phyloP scores from a whole-genome alignment of 805 yeast genomes.

The Yarrowia bubula region DNA sequence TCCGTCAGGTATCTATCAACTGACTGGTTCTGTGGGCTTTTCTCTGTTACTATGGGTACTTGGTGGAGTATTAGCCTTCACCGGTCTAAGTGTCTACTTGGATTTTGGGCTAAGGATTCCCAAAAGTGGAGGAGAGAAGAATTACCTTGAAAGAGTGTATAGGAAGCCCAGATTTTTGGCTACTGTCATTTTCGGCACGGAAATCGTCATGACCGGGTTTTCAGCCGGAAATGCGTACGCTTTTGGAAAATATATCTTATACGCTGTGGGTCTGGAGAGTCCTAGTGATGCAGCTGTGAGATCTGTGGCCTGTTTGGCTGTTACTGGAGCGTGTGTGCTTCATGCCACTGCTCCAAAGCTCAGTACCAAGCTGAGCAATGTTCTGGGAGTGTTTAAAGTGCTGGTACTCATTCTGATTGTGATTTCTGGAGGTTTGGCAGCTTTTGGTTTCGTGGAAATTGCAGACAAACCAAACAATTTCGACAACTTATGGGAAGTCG shows the following conservation, averaged over 20 bases:
- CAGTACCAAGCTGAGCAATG: slow-evolving; percentile 53
- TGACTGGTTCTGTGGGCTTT: slow-evolving; percentile 60
- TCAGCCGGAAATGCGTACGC: slow-evolving; percentile 65
- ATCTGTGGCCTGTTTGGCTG: slow-evolving; percentile 49
- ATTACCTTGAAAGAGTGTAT: slow-evolving; percentile 60
- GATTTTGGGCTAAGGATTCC: slow-evolving; percentile 68
- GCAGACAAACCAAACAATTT: slow-evolving; percentile 41
- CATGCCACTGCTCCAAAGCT: slow-evolving; percentile 51
- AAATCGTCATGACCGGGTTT: slow-evolving; percentile 57
- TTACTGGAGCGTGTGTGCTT: slow-evolving; percentile 48
- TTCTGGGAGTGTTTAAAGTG: slow-evolving; percentile 55
- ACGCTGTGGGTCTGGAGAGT: slow-evolving; percentile 43
- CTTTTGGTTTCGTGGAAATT: slow-evolving; percentile 39
- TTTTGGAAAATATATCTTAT: slow-evolving; percentile 57
- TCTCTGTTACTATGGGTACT: slow-evolving; percentile 56
- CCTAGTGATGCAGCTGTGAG: slow-evolving; percentile 44
- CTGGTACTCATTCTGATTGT: slow-evolving; percentile 51
- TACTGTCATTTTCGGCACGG: slow-evolving; percentile 50
- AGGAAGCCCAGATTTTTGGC: slow-evolving; percentile 53
- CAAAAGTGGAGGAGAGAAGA: slow-evolving; percentile 66
- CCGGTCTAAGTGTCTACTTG: slow-evolving; percentile 56
- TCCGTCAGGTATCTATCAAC: slow-evolving; percentile 58
- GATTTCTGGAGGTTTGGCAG: slow-evolving; percentile 47
- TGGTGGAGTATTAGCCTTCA: slow-evolving; percentile 60
- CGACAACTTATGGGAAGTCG: slow-evolving; percentile 42